Percentiles rank a stretch among this genome's conserved stretches.
These are phyloP conservation scores for Aschersonia sp. DNA, from an alignment of 2,329 filamentous ascomycete genomes.

Conservation along the genomic window DNA sequence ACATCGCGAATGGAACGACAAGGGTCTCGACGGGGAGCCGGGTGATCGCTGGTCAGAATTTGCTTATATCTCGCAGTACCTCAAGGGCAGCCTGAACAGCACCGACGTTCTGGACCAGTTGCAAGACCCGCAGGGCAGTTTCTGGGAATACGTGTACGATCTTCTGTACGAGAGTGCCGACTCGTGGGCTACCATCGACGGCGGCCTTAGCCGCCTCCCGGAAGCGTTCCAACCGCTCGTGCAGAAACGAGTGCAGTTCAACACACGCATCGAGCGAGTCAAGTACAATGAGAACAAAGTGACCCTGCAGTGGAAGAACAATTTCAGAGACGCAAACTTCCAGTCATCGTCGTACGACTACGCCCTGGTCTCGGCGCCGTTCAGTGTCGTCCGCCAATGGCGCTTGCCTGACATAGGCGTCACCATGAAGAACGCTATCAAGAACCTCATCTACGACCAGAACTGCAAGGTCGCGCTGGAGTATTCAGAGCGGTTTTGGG, in stretches of 20 bases:
- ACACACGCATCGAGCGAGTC: conserved; percentile 42
- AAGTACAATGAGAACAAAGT: conserved; percentile 38
- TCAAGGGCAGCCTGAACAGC: conserved; percentile 37
- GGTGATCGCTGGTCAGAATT: conserved; percentile 53
- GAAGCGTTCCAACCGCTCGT: conserved; percentile 48
- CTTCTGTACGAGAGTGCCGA: conserved; percentile 6
- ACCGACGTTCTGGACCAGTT: conserved; percentile 25
- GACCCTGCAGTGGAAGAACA: conserved; percentile 40
- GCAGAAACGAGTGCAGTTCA: conserved; percentile 38
- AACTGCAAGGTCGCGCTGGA: conserved; percentile 50
- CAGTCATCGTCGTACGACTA: conserved; percentile 47
- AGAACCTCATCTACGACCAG: conserved; percentile 25
- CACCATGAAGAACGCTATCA: conserved; percentile 31
- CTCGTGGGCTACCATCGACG: conserved; percentile 10
- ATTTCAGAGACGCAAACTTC: conserved; percentile 22
- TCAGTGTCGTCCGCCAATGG: conserved; percentile 50
- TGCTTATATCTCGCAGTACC: conserved; percentile 43
- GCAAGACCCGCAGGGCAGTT: conserved; percentile 24
- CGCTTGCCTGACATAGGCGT: conserved; percentile 31
- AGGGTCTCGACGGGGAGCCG: conserved; percentile 25
- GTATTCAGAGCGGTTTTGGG: conserved; percentile 51
- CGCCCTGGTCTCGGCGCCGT: conserved; percentile 49
- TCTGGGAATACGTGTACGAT: conserved; percentile 25
- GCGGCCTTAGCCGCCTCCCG: conserved; percentile 19
- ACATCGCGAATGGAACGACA: conserved; percentile 22